Evolutionary conservation across 1,139 yeast species (phyloP).

Genomic region (Yarrowia galli): DNA sequence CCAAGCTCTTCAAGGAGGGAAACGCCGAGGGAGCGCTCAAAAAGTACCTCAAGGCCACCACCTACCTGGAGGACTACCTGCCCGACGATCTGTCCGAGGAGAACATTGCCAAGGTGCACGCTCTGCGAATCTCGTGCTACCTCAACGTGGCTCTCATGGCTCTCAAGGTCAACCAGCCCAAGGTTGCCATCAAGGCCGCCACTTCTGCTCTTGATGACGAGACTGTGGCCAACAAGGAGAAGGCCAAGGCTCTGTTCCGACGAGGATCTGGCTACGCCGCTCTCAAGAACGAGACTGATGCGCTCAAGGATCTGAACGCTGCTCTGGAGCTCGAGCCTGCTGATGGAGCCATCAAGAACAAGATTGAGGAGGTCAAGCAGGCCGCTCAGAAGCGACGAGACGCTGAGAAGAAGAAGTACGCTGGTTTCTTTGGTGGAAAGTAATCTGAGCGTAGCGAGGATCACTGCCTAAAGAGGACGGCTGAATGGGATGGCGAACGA

Average conservation of each 20-base stretch:
- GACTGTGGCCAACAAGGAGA: constrained; percentile 67
- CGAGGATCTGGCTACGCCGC: constrained; percentile 79
- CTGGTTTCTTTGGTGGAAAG: constrained; percentile 67
- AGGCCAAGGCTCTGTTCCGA: constrained; percentile 85
- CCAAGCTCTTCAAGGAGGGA: constrained; percentile 71
- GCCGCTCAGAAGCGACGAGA: constrained; percentile 63
- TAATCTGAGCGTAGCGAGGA: background rate
- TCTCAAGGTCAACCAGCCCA: constrained; percentile 65
- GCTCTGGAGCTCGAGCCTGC: constrained; percentile 73
- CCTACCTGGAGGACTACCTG: constrained; percentile 72
- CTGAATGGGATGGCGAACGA: no score
- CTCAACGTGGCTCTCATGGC: constrained; percentile 81
- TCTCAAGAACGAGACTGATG: constrained; percentile 73
- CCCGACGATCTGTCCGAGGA: constrained; percentile 61
- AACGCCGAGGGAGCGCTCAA: constrained; percentile 62
- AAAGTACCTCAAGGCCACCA: constrained; percentile 76
- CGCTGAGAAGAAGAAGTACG: constrained; percentile 82
- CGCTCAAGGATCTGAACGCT: constrained; percentile 67
- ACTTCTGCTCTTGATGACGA: constrained; percentile 70
- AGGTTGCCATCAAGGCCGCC: constrained; percentile 66
- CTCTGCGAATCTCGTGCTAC: constrained; percentile 66
- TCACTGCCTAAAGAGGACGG: background rate
- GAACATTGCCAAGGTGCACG: constrained; percentile 52
- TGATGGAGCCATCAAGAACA: constrained; percentile 77
- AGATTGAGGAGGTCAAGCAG: constrained; percentile 66